A percentile compares a stretch with the other conserved stretches of the same genome.
These are phyloP conservation scores for Plectosphaerella cucumerina DNA, from an alignment of 2,329 filamentous ascomycete species.

Conservation along the genomic window DNA sequence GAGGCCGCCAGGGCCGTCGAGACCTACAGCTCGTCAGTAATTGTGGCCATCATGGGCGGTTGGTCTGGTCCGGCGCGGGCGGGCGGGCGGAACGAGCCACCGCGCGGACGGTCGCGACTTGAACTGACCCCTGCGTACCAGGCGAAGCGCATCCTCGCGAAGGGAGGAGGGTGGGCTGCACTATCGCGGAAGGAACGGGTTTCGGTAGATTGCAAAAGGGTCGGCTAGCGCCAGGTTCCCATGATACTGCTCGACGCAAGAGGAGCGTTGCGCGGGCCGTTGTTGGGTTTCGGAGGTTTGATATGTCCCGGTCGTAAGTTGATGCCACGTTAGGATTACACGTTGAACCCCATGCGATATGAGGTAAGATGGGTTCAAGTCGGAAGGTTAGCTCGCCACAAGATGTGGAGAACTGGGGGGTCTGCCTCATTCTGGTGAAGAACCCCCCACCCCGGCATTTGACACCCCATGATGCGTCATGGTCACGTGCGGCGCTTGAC, in stretches of 20 bases:
- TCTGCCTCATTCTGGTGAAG: no score
- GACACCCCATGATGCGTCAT: no score
- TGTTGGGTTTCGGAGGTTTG: slow-evolving; percentile 7
- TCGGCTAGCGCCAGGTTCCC: slow-evolving; percentile 26
- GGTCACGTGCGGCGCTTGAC: no score
- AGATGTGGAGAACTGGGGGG: no score
- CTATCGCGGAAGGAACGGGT: neutral
- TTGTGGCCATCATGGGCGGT: slow-evolving; percentile 4
- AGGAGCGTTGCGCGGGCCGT: slow-evolving; percentile 5
- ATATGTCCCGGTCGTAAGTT: slow-evolving; percentile 11
- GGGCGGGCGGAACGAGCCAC: neutral
- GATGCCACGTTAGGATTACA: slow-evolving; percentile 24
- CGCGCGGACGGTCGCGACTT: neutral
- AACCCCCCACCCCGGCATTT: no score
- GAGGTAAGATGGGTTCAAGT: no score
- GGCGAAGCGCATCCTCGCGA: slow-evolving; percentile 52
- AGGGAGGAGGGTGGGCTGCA: slow-evolving; percentile 2
- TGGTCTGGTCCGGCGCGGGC: slow-evolving; percentile 1
- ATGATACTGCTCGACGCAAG: slow-evolving; percentile 21
- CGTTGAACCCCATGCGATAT: no score
- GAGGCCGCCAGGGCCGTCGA: slow-evolving; percentile 80
- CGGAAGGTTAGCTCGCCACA: no score
- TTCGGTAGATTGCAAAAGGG: slow-evolving; percentile 2
- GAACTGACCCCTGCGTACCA: slow-evolving; percentile 59
- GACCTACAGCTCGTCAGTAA: slow-evolving; percentile 42